Evolutionary conservation across 2,329 filamentous ascomycete genomes (phyloP).

Genomic region (Trichoderma gracile): DNA sequence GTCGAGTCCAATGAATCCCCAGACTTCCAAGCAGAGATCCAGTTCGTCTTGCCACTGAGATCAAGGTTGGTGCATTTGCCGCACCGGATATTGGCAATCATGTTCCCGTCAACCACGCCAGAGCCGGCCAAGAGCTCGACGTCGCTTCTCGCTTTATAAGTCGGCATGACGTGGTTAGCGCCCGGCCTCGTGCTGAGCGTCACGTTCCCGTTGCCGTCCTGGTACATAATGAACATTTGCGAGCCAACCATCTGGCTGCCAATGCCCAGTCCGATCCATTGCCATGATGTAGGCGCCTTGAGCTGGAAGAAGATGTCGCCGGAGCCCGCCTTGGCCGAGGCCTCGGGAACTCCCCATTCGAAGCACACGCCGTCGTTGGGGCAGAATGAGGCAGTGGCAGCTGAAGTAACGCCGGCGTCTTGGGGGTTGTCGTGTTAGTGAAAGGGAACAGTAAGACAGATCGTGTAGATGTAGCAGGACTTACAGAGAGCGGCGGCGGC

Average conservation of each 20-base stretch:
- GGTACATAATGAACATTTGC: constrained; percentile 65
- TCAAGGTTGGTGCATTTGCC: constrained; percentile 52
- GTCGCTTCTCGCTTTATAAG: constrained; percentile 45
- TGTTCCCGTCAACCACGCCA: constrained; percentile 52
- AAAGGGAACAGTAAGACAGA: neutral
- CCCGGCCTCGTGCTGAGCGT: constrained; percentile 60
- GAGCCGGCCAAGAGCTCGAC: constrained; percentile 60
- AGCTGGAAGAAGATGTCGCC: constrained; percentile 65
- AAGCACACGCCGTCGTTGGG: constrained; percentile 53
- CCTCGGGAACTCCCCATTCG: constrained; percentile 55
- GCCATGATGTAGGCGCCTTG: constrained; percentile 52
- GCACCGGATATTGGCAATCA: constrained; percentile 62
- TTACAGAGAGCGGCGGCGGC: constrained; percentile 29
- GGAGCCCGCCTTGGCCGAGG: constrained; percentile 48
- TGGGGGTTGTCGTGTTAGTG: neutral
- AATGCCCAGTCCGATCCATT: constrained; percentile 61
- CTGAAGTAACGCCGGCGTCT: constrained; percentile 32
- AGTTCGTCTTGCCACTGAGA: constrained; percentile 45
- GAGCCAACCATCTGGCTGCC: constrained; percentile 56
- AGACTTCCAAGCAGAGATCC: constrained; percentile 58
- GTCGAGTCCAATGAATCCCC: constrained; percentile 49
- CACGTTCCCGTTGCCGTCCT: constrained; percentile 58
- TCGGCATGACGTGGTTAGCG: constrained; percentile 50
- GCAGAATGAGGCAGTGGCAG: constrained; percentile 43
- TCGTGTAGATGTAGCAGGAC: neutral